Evolutionary conservation across 257 asterid species (phyloP), one percentile per base, ranked within the genome.

Genomic region (Solanum bulbocastanum): DNA sequence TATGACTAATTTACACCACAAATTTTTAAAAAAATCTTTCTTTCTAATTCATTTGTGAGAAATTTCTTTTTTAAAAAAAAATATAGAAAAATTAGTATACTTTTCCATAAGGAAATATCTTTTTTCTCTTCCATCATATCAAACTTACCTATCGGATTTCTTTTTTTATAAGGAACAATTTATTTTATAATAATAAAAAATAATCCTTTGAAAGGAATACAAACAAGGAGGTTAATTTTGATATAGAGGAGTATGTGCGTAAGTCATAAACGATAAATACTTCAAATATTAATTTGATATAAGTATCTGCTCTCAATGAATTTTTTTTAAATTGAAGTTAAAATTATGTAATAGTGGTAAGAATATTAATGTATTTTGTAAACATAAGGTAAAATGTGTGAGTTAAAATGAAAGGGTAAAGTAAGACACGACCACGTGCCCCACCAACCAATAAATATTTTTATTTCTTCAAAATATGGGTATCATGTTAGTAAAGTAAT

Each of bases 291-390:
- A 5, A 5, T 66, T 27, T 5, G 36, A 2, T 25, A 5, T 5
- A 25, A n/a, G 4, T 10, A 23, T 0, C 1, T 0, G 13, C 1
- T 65, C 8, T 6, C 8, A 10, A 25, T 11, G 1, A 11, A 1
- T 5, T 2, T 65, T 3, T 52, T 2, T 14, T 15, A 33, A 5
- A 66, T 65, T n/a, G 0, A 66, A 66, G 9, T 32, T 12, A 27
- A 12, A 13, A 25, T 11, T 25, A 2, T 1, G 4, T 12, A 66
- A 25, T 12, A 65, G 2, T 25, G 35, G 39, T 30, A 69, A 33
- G 2, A 68, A 27, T 3, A 6, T 12, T 27, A 69, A 33, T 1
- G 30, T 36, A 22, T 52, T 52, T 52, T 52, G 23, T 16, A 52
- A 52, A 52, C 62, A 52, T 2, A 5, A 5, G 62, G 62, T 52